Conservation (phyloP, 305 asterid genomes). For the Stenogyne calaminthoides region DNA sequence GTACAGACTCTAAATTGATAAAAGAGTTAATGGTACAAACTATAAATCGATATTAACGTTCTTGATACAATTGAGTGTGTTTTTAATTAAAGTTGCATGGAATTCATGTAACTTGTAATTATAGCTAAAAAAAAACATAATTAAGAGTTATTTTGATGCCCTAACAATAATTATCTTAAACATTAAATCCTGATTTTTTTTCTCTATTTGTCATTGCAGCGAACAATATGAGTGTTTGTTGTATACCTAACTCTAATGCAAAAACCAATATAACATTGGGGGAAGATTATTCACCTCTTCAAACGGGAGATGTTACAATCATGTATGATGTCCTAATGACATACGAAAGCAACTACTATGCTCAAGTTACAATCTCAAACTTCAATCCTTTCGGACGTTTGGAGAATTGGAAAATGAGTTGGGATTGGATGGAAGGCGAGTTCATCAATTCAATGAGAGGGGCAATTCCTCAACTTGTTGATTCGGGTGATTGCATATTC, state of each 20-base stretch:
- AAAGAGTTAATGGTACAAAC: too few species aligned
- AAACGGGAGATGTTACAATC: constrained; percentile 60
- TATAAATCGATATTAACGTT: too few species aligned
- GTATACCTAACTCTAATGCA: constrained; percentile 37
- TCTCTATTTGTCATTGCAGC: constrained; percentile 28
- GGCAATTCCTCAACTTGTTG: constrained; percentile 54
- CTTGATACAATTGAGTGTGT: not conserved
- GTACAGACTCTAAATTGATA: too few species aligned
- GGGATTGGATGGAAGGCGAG: constrained; percentile 80
- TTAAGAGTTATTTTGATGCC: not conserved
- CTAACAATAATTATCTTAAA: not conserved
- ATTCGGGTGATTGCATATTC: constrained; percentile 59
- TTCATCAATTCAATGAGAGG: constrained; percentile 74
- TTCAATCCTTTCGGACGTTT: constrained; percentile 55
- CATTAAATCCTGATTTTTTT: not conserved
- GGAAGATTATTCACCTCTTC: constrained; percentile 43
- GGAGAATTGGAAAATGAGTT: constrained; percentile 60
- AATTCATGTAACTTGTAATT: not conserved
- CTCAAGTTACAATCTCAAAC: constrained; percentile 65
- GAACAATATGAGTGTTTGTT: constrained; percentile 46
- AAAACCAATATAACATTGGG: constrained; percentile 33
- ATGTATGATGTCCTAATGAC: constrained; percentile 61
- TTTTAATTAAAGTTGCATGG: not conserved
- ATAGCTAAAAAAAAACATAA: not conserved
- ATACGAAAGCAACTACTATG: constrained; percentile 50